Conservation (phyloP, 2,329 filamentous ascomycete species). For the Cladorrhinum sp. region DNA sequence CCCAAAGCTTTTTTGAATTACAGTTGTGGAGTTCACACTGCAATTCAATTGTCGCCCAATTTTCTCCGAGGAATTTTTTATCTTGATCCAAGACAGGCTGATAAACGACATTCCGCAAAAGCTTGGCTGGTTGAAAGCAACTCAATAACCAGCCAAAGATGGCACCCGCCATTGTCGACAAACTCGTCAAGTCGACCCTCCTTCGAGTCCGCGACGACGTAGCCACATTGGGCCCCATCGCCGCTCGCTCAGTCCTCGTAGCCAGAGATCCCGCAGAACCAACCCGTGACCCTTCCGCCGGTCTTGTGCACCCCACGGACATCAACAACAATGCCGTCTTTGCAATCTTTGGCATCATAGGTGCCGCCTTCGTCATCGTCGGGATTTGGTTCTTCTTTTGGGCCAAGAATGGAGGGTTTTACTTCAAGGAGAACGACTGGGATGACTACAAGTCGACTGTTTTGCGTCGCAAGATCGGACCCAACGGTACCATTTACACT, state of each 20-base stretch:
- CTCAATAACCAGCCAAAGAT: conserved; percentile 30
- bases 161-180: conserved; percentile 41
- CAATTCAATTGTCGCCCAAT: background rate
- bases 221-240: conserved; percentile 41
- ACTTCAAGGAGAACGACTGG: conserved; percentile 84
- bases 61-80: too few species aligned
- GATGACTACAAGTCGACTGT: conserved; percentile 98
- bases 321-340: conserved; percentile 73
- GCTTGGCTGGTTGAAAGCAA: conserved; percentile 29
- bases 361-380: conserved; percentile 68
- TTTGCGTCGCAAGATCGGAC: conserved; percentile 72
- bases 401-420: conserved; percentile 93
- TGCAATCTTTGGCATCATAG: conserved; percentile 80
- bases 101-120: background rate
- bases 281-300: conserved; percentile 43
- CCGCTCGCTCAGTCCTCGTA: conserved; percentile 42
- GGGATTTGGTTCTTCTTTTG: conserved; percentile 99
- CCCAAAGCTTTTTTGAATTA: too few species aligned
- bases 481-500: conserved; percentile 81
- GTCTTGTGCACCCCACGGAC: conserved; percentile 51
- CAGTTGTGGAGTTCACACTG: too few species aligned
- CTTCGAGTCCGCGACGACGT: conserved; percentile 31
- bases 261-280: conserved; percentile 42
- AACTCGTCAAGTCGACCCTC: conserved; percentile 32
- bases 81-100: background rate